Base-by-base conservation (phyloP, 2,329 filamentous ascomycete species). In the Alternaria metachromatica region DNA sequence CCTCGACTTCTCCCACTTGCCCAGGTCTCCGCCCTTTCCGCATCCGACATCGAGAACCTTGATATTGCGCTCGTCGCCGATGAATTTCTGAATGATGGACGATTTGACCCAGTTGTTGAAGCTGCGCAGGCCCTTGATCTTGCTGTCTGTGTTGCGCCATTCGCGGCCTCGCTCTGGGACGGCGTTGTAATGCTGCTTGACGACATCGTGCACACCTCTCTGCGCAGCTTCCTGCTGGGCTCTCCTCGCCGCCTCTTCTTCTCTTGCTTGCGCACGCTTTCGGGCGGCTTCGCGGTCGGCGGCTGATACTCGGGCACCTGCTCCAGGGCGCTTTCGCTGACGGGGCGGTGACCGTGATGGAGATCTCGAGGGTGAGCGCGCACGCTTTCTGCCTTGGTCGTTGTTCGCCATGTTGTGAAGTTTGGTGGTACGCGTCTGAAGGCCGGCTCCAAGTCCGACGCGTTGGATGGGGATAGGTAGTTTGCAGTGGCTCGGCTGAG, bases 41-140 rank as follows among this genome's bases (percentile, higher is more conserved):
- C 96, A 99, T 25, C 96, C 96, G 76, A 99, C 90, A 78, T 99
- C 96, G 21, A 99, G 86, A 11, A 99, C 92, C 20, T 95, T 85
- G 50, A 98, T 84, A 60, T 89, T 75, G n/a, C 78, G 79, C 61
- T 80, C 78, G 33, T 84, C 81, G 53, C 81, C 81, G 43, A 78
- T 78, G 82, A 97, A 98, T 78, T 97, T 97, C 78, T 98, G 94
- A 71, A 99, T 98, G 71, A 98, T 88, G 54, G 92, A 95, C 77
- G 93, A 97, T 85, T 99, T 99, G 82, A 99, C 88, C 96, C 96
- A 99, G 81, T 99, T 99, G 83, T 99, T 99, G 85, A 97, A 96
- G 70, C 92, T 93, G 57, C 96, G 89, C 57, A 99, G 84, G 1
- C 96, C 96, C 82, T 96, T 97, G 84, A 99, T 99, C 74, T 92